phyloP scores from a whole-genome alignment of 2,329 filamentous ascomycete genomes.

The Beauveria sp. region DNA sequence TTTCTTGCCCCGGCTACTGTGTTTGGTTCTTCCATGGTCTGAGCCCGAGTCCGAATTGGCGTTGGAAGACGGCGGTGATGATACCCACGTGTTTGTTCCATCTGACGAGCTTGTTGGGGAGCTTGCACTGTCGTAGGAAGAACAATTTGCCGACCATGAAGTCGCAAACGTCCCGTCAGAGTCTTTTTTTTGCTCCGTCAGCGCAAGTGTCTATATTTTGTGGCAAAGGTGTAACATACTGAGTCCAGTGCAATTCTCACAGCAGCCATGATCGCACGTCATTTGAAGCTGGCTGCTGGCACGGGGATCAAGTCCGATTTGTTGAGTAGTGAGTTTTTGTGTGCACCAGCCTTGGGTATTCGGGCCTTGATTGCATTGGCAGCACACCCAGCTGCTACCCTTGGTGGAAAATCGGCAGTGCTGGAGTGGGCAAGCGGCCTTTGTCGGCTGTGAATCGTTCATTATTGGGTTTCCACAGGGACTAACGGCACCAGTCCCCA shows the following conservation, averaged over 20 bases:
- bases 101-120: slow-evolving; percentile 1
- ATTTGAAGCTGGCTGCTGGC: background rate
- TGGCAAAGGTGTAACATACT: background rate
- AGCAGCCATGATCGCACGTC: slow-evolving; percentile 11
- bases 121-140: background rate
- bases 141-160: background rate
- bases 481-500: slow-evolving; percentile 41
- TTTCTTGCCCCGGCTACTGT: background rate
- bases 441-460: slow-evolving; percentile 32
- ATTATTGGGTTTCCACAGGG: slow-evolving; percentile 42
- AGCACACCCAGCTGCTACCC: slow-evolving; percentile 47
- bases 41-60: background rate
- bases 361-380: slow-evolving; percentile 41
- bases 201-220: background rate
- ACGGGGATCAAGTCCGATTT: background rate
- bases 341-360: slow-evolving; percentile 48
- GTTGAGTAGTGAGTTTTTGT: slow-evolving; percentile 20
- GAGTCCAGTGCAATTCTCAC: background rate
- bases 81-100: background rate
- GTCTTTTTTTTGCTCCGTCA: background rate
- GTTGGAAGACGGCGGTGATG: slow-evolving; percentile 3
- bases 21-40: background rate
- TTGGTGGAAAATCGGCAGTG: slow-evolving; percentile 44
- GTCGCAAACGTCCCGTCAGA: background rate
- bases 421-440: slow-evolving; percentile 38